Conservation (phyloP, 495 filamentous ascomycete species). For the Daldinia caldariorum region DNA sequence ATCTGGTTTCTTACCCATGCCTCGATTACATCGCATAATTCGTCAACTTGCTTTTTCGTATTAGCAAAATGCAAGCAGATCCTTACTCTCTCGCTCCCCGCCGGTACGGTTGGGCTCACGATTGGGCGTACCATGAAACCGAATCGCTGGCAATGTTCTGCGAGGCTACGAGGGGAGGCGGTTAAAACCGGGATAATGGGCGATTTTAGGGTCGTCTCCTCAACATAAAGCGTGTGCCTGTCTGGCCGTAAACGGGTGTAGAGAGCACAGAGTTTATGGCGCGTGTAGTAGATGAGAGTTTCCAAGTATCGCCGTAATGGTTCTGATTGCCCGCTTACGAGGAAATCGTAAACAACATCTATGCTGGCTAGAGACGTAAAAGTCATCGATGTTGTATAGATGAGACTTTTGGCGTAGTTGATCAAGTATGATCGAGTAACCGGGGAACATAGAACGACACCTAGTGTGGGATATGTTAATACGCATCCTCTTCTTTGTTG, state of each 20-base stretch:
- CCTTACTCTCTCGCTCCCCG: constrained; percentile 60
- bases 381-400: constrained; percentile 69
- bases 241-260: constrained; percentile 23
- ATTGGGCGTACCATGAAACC: constrained; percentile 65
- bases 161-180: constrained; percentile 58
- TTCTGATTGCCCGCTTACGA: constrained; percentile 57
- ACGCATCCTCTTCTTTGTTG: not conserved
- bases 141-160: constrained; percentile 58
- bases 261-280: constrained; percentile 34
- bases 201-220: constrained; percentile 41
- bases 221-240: constrained; percentile 39
- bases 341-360: constrained; percentile 58
- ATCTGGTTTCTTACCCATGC: constrained; percentile 50
- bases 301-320: constrained; percentile 43
- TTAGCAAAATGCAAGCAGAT: constrained; percentile 66
- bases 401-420: constrained; percentile 69
- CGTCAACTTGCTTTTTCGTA: constrained; percentile 55
- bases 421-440: constrained; percentile 65
- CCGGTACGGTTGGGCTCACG: constrained; percentile 65
- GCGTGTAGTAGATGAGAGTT: constrained; percentile 45
- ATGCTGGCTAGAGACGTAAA: constrained; percentile 64
- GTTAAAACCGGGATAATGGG: constrained; percentile 59
- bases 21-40: constrained; percentile 54
- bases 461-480: constrained; percentile 42
- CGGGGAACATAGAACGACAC: constrained; percentile 59